Percentiles rank a stretch among this genome's conserved stretches.
Conservation (phyloP, 495 filamentous ascomycete genomes). For the Trichoderma erinaceum region DNA sequence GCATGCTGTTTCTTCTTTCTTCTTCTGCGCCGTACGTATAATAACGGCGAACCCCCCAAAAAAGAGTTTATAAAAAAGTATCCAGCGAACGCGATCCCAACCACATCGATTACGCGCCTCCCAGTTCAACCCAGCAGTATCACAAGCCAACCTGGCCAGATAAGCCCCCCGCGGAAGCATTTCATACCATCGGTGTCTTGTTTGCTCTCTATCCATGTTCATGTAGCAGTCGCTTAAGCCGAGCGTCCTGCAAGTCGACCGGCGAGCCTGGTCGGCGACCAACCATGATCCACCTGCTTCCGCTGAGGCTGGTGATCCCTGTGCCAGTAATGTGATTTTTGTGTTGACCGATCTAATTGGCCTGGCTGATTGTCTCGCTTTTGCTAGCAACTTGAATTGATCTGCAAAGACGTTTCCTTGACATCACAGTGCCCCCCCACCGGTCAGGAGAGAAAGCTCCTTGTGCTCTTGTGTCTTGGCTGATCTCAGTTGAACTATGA, state of each 20-base stretch:
- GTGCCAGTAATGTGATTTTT: background rate
- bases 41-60: too few species aligned
- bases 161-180: too few species aligned
- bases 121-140: too few species aligned
- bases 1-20: too few species aligned
- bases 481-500: too few species aligned
- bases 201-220: too few species aligned
- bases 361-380: background rate
- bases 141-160: too few species aligned
- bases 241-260: background rate
- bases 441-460: background rate
- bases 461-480: background rate
- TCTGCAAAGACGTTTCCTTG: background rate
- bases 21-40: too few species aligned
- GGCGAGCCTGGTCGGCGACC: background rate
- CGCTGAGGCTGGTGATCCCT: conserved; percentile 10
- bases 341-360: background rate
- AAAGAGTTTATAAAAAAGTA: too few species aligned
- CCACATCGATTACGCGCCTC: too few species aligned
- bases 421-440: background rate
- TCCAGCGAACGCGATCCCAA: too few species aligned
- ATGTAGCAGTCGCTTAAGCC: background rate
- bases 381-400: background rate
- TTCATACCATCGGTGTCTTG: too few species aligned
- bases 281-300: background rate